Evolutionary conservation across 257 asterid species (phyloP).

Genomic region (Penstemon davidsonii): DNA sequence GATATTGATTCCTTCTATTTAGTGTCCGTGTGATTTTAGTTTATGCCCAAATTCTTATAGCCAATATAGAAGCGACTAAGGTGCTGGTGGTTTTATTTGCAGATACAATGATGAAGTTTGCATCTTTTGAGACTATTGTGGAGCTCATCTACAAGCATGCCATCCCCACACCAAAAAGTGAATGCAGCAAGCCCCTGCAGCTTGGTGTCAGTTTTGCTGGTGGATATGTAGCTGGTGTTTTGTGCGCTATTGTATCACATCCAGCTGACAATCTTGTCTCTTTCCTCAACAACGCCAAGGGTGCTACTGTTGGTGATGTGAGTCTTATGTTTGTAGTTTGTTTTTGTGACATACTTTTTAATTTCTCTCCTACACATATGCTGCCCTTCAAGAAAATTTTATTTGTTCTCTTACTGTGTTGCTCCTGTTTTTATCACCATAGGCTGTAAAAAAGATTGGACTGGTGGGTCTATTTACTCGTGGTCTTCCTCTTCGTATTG

Average conservation of each 20-base stretch:
- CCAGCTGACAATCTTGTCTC: conserved; percentile 94
- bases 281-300: conserved; percentile 90
- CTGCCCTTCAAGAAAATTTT: background rate
- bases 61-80: background rate
- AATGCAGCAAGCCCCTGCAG: conserved; percentile 72
- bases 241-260: conserved; percentile 85
- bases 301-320: conserved; percentile 88
- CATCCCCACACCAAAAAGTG: conserved; percentile 69
- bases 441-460: conserved; percentile 88
- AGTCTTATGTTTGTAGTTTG: conserved; percentile 30
- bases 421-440: conserved; percentile 6
- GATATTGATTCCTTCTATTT: background rate
- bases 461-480: conserved; percentile 76
- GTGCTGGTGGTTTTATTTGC: conserved; percentile 31
- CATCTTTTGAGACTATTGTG: conserved; percentile 80
- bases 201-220: conserved; percentile 93
- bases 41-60: background rate
- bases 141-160: conserved; percentile 73
- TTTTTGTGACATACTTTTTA: background rate
- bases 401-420: background rate
- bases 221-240: conserved; percentile 84
- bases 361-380: background rate
- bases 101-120: conserved; percentile 96
- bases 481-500: conserved; percentile 92
- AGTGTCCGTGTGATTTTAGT: background rate